Evolutionary conservation across 495 filamentous ascomycete genomes (phyloP).

Genomic region (Ascodesmis nigricans): DNA sequence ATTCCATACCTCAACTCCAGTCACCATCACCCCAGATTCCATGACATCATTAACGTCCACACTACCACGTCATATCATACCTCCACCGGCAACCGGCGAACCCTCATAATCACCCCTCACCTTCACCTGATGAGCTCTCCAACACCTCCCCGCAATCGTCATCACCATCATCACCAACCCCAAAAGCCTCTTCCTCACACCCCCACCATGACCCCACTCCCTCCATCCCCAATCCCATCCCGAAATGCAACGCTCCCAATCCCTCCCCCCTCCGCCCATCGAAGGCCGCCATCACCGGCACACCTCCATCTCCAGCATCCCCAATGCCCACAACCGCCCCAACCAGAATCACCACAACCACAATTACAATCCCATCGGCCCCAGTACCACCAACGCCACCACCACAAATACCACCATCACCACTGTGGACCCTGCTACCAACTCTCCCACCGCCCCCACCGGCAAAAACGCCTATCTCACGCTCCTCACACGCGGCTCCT

Average conservation of each 20-base stretch:
- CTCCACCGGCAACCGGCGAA: no score
- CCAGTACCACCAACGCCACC: background rate
- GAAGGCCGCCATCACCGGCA: background rate
- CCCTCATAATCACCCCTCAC: no score
- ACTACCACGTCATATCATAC: no score
- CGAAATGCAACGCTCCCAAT: background rate
- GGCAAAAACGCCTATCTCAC: constrained; percentile 24
- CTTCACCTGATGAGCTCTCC: background rate
- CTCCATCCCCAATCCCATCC: background rate
- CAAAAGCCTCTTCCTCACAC: background rate
- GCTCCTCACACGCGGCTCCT: constrained; percentile 29
- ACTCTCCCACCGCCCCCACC: background rate
- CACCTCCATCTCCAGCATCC: background rate
- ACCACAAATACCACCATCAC: background rate
- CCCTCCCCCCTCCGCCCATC: background rate
- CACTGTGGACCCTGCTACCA: background rate
- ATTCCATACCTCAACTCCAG: no score
- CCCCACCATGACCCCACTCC: background rate
- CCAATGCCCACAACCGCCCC: background rate
- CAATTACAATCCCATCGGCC: background rate
- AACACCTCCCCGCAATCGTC: background rate
- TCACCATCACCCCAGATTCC: no score
- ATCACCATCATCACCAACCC: background rate
- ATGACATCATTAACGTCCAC: no score
- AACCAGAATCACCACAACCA: background rate